Evolutionary conservation across 345 rosid species (phyloP).

Genomic region (Excoecaria cochinchinensis): DNA sequence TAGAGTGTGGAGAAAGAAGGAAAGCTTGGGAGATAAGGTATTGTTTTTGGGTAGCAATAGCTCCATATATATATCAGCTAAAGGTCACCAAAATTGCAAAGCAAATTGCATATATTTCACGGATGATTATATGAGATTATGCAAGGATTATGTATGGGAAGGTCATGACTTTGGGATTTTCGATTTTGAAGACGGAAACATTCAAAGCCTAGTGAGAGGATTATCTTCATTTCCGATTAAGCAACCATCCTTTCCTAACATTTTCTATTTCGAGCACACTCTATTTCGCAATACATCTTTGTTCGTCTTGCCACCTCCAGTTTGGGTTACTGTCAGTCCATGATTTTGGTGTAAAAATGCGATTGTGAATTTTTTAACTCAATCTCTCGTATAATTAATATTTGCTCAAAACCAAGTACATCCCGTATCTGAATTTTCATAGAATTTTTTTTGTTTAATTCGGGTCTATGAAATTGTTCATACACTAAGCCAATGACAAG

Average conservation of each 20-base stretch:
- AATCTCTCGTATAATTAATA: too few relatives aligned
- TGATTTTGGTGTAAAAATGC: neutral
- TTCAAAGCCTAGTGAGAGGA: neutral
- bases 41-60: constrained; percentile 16
- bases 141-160: constrained; percentile 17
- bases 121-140: constrained; percentile 11
- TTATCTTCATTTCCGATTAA: neutral
- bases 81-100: neutral
- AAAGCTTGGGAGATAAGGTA: neutral
- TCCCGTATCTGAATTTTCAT: too few relatives aligned
- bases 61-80: neutral
- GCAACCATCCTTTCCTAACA: neutral
- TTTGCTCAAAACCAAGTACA: too few relatives aligned
- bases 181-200: constrained; percentile 2
- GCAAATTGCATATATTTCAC: constrained; percentile 20
- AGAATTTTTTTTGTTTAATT: too few relatives aligned
- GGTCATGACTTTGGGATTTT: constrained; percentile 18
- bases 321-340: constrained; percentile 24
- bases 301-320: constrained; percentile 16
- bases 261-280: neutral
- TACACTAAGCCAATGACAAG: too few relatives aligned
- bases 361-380: neutral
- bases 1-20: neutral
- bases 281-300: neutral
- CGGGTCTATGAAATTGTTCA: too few relatives aligned